A percentile compares a stretch with the other conserved stretches of the same genome.
Evolutionary conservation across 176 grass and related monocot species (phyloP).

Genomic region (Triticum aestivum): IWGSC_CS_RefSeq_v2.1 NC_057805.1:358746545-358747044

Average conservation of each 20-base stretch:
- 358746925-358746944: constrained; percentile 15
- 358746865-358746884: not conserved
- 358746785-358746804: not conserved
- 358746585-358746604: constrained; percentile 5
- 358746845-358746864: not conserved
- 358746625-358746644: constrained; percentile 14
- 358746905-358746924: not conserved
- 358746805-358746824: not conserved
- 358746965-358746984: not conserved
- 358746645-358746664: not conserved
- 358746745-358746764: too few species aligned
- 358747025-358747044: not conserved
- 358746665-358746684: not conserved
- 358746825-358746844: not conserved
- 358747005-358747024: constrained; percentile 9
- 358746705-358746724: too few species aligned
- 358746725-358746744: too few species aligned
- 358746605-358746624: constrained; percentile 9
- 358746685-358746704: not conserved
- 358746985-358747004: not conserved
- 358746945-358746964: constrained; percentile 31
- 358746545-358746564: not conserved
- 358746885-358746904: not conserved
- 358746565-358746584: not conserved
- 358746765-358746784: not conserved